Base-by-base conservation (phyloP, 495 filamentous ascomycete species). In the Aspergillus sparsus region DNA sequence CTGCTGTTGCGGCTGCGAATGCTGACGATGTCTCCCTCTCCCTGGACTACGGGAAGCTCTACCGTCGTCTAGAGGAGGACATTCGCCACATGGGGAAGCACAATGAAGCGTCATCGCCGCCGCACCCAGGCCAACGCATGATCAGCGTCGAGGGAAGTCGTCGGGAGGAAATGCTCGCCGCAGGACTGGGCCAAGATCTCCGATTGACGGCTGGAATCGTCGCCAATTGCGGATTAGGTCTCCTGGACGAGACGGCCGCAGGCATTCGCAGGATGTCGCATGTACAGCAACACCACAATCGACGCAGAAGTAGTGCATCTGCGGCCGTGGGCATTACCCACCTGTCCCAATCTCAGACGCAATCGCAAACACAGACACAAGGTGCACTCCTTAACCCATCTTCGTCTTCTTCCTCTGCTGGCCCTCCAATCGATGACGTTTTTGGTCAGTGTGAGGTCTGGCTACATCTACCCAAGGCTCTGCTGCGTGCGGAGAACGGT, bases 31-130 rank as follows among this genome's bases (percentile, higher is more conserved):
- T 80, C 55, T 77, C 75, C 5, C 69, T 78, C 7, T 75, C 77
- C 1, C 60, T 80, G 7, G 77, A 80, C 62, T 80, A 80, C 64
- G 76, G 78, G 39, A 79, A 79, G 62, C 72, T 80, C 2, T 80
- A 75, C 62, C 76, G 77, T 9, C 76, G 74, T n/a, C 57, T 78
- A 9, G 77, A 78, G 36, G 62, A 65, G 16, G 75, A 75, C 27
- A 65, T 78, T 37, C 68, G 66, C 53, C 60, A 71, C 49, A 64
- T 75, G 56, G 67, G 62, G 12, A 67, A 73, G 16, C 66, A 61
- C 10, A 58, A 58, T 10, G 66, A 68, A 32, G 63, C n/a, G 13
- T 36, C 13, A 32, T 16, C 10, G 15, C 21, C 21, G 21, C 21
- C 21, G 21, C 21, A 61, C 11, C 65, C 64, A 10, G 65, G 66